Evolutionary conservation across 2,329 filamentous ascomycete species (phyloP).

Genomic region (Xylaria sp.): DNA sequence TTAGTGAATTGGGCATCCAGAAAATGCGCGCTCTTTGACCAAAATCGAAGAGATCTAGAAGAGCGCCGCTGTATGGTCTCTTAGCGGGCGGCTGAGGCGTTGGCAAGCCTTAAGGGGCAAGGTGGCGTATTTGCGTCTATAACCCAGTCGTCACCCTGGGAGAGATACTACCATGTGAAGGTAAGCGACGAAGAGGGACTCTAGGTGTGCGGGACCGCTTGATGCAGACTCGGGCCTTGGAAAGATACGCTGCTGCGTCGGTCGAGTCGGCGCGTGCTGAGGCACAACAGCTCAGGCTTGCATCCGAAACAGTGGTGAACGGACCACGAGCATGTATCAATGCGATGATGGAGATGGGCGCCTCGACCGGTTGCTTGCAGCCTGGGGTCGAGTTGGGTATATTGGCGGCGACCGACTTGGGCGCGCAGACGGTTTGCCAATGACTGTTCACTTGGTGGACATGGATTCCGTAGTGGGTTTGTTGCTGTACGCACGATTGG

Average conservation of each 20-base stretch:
- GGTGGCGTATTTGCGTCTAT: conserved; percentile 22
- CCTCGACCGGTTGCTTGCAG: conserved; percentile 21
- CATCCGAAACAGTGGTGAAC: conserved; percentile 43
- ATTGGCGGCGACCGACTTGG: conserved; percentile 18
- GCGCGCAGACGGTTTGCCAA: conserved; percentile 22
- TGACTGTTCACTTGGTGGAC: conserved; percentile 20
- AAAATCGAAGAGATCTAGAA: conserved; percentile 36
- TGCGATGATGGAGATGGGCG: conserved; percentile 13
- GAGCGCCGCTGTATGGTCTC: conserved; percentile 37
- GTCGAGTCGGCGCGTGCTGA: conserved; percentile 27
- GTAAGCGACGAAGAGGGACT: conserved; percentile 10
- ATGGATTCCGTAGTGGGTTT: conserved; percentile 23
- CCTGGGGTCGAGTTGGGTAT: conserved; percentile 14
- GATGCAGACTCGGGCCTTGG: conserved; percentile 25
- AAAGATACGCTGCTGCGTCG: conserved; percentile 35
- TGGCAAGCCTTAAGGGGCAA: conserved; percentile 11
- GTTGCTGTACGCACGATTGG: conserved; percentile 27
- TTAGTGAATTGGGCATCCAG: conserved; percentile 33
- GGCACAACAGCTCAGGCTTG: conserved; percentile 42
- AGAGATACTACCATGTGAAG: conserved; percentile 23
- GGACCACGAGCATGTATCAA: conserved; percentile 19
- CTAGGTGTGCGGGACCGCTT: conserved; percentile 10
- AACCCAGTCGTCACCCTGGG: conserved; percentile 22
- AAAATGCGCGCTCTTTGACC: conserved; percentile 38
- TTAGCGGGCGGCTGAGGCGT: conserved; percentile 24